phyloP scores from a whole-genome alignment of 2,329 filamentous ascomycete genomes.

The Truncatella angustata region DNA sequence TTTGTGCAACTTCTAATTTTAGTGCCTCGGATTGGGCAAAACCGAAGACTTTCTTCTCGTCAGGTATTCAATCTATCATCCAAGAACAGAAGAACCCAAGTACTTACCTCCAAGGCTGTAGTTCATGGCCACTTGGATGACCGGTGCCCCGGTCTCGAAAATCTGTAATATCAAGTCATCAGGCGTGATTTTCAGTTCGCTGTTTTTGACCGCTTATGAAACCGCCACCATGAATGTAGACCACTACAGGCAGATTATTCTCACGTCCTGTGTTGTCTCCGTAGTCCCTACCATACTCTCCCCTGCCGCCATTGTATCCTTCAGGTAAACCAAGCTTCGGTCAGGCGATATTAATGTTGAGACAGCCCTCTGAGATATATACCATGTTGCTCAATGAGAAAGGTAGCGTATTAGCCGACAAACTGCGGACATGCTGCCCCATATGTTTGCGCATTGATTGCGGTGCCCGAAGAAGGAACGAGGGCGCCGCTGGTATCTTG shows the following conservation, averaged over 20 bases:
- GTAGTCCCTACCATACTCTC: constrained; percentile 1
- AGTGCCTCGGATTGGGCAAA: constrained; percentile 14
- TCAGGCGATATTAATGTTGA: constrained; percentile 17
- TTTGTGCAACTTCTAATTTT: constrained; percentile 20
- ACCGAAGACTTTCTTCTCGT: background rate
- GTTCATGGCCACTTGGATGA: background rate
- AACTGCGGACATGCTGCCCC: constrained; percentile 45
- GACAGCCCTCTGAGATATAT: background rate
- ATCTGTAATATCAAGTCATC: background rate
- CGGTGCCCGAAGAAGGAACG: constrained; percentile 27
- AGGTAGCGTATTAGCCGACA: constrained; percentile 25
- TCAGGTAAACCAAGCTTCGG: constrained; percentile 30
- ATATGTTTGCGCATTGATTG: constrained; percentile 36
- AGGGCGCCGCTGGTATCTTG: constrained; percentile 42
- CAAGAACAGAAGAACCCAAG: background rate
- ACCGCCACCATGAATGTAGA: constrained; percentile 21
- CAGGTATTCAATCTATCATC: background rate
- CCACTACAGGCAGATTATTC: constrained; percentile 20
- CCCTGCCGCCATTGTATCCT: no score
- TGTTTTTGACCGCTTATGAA: background rate
- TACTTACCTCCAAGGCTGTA: background rate
- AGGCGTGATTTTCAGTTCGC: background rate
- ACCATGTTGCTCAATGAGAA: constrained; percentile 19
- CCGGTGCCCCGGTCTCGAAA: background rate
- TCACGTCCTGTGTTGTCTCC: background rate